Base-by-base conservation (phyloP, 1,284 basidiomycete genomes). In the Puccinia polysora region DNA sequence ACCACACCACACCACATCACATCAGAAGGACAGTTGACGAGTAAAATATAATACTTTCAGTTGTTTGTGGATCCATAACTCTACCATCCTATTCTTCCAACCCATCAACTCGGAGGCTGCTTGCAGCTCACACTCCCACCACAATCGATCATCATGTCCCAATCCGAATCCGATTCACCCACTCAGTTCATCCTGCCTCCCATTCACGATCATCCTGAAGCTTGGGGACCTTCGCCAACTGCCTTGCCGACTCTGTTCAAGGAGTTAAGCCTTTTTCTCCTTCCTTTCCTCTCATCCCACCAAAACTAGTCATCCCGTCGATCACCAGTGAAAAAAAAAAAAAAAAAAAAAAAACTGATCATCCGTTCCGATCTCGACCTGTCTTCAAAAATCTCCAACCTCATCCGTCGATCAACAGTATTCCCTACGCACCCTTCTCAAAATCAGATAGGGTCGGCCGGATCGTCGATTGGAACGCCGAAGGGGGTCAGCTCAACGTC, bases 381-480 rank as follows among this genome's bases (percentile, higher is more conserved):
- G n/a, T 34, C 6, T 32, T 2, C n/a, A 7, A n/a, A 10, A 15
- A 4, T 2, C 47, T 28, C 55, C n/a, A n/a, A n/a, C n/a, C n/a
- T n/a, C n/a, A n/a, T n/a, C n/a, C n/a, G n/a, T n/a, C n/a, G n/a
- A n/a, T n/a, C n/a, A n/a, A 23, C 73, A 83, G 82, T 78, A 94
- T 97, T 75, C 93, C 93, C 45, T 97, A 97, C 79, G 91, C 94
- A 1, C 94, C 93, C 4, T 97, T 91, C 84, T 92, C 92, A 81
- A 97, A 97, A 86, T 89, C 90, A 70, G 95, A 98, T 84, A 97
- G 97, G 82, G 87, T 98, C 74, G 92, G 91, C 71, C 89, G 94
- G 74, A 91, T 98, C 79, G 95, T 95, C 73, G 95, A 98, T 83
- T 98, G 95, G 94, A 95, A 81, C 77, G 88, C 87, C 32, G 73